These are phyloP conservation scores for Omphalea diandra DNA, from an alignment of 441 rosid species.

Conservation along the genomic window DNA sequence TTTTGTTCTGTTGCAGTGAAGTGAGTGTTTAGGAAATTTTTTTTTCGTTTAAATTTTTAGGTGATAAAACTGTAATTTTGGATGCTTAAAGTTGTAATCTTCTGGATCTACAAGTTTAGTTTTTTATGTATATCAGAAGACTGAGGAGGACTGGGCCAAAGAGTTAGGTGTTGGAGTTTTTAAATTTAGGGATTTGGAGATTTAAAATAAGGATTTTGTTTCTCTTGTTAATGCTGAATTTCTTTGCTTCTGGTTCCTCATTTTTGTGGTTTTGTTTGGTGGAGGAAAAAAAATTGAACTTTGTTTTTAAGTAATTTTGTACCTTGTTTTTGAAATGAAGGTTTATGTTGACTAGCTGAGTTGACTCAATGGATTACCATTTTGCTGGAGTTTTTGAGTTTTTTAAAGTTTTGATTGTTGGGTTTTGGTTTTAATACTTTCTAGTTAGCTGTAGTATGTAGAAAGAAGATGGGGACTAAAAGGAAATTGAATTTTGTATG, in stretches of 20 bases:
- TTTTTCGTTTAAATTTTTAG: background rate
- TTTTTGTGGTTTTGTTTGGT: background rate
- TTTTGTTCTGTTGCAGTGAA: background rate
- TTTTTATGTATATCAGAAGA: background rate
- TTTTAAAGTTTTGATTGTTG: background rate
- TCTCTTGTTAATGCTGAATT: background rate
- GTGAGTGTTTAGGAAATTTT: no score
- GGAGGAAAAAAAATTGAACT: background rate
- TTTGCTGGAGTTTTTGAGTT: background rate
- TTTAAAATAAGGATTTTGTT: conserved; percentile 14
- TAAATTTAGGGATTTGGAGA: background rate
- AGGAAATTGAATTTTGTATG: no score
- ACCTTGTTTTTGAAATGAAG: background rate
- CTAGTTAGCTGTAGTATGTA: no score
- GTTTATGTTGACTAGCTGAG: background rate
- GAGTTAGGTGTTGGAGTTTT: background rate
- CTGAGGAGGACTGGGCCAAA: background rate
- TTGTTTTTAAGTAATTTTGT: background rate
- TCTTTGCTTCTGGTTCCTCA: background rate
- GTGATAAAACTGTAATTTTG: background rate
- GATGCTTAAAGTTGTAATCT: background rate
- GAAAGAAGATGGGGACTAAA: no score
- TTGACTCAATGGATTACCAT: background rate
- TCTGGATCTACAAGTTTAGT: background rate
- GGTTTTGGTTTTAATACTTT: no score